These are phyloP conservation scores for Gossypioides kirkii DNA, from an alignment of 345 rosid species.

Conservation along the genomic window DNA sequence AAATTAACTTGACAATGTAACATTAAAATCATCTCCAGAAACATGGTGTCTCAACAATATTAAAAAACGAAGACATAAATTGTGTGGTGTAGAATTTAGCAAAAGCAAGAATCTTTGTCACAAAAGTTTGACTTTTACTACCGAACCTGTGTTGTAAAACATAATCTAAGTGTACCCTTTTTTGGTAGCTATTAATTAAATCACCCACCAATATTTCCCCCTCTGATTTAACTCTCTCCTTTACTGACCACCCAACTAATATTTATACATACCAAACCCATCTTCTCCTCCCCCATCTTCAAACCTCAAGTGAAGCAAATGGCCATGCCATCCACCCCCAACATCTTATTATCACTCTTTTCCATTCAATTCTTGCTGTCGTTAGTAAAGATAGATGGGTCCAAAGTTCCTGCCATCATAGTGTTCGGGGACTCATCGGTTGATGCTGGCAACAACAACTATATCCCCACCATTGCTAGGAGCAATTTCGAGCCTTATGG, in stretches of 20 bases:
- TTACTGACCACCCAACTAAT: not conserved
- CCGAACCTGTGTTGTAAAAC: not conserved
- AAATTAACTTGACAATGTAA: no score
- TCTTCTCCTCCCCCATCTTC: not conserved
- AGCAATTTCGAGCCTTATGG: constrained; percentile 65
- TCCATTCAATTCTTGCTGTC: not conserved
- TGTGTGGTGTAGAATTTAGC: not conserved
- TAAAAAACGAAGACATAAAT: not conserved
- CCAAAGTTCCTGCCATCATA: constrained; percentile 44
- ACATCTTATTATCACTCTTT: not conserved
- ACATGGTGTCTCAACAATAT: not conserved
- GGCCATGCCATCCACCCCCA: not conserved
- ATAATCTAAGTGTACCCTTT: not conserved
- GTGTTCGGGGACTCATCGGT: constrained; percentile 62
- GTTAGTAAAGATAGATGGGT: not conserved
- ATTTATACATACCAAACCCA: constrained; percentile 1
- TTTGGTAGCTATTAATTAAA: constrained; percentile 3
- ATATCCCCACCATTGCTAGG: constrained; percentile 42
- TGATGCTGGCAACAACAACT: constrained; percentile 58
- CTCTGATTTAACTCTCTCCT: not conserved
- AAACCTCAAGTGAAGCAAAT: not conserved
- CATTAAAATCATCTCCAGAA: no score
- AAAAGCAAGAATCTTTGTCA: constrained; percentile 1
- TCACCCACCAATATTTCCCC: constrained; percentile 7
- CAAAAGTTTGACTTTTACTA: not conserved